phyloP scores from a whole-genome alignment of 306 rosid genomes.

The Quercus parvula region DNA sequence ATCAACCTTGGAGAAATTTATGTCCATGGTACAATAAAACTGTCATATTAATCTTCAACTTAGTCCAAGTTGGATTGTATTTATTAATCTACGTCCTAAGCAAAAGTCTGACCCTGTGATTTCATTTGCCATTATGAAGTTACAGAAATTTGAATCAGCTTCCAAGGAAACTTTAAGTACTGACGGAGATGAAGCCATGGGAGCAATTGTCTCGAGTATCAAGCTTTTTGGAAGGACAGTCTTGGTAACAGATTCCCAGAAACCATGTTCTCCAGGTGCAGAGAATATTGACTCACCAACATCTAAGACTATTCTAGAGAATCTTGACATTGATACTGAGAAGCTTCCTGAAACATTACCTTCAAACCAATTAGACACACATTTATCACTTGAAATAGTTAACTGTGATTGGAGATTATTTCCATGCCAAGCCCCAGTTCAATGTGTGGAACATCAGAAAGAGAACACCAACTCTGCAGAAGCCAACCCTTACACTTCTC shows the following conservation, averaged over 20 bases:
- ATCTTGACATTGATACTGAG: constrained; percentile 24
- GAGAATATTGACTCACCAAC: constrained; percentile 24
- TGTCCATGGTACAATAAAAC: constrained; percentile 45
- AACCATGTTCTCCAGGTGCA: constrained; percentile 19
- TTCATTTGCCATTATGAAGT: constrained; percentile 14
- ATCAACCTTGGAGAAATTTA: constrained; percentile 20
- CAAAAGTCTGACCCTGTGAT: constrained; percentile 7
- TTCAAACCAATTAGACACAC: constrained; percentile 29
- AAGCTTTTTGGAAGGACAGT: constrained; percentile 88
- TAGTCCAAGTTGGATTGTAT: background rate
- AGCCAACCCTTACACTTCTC: constrained; percentile 19
- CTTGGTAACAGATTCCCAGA: constrained; percentile 36
- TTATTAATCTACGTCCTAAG: background rate
- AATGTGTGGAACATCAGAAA: constrained; percentile 22
- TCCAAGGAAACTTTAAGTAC: constrained; percentile 30
- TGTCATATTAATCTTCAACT: constrained; percentile 14
- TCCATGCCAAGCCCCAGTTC: constrained; percentile 21
- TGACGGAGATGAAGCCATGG: constrained; percentile 22
- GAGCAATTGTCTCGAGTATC: constrained; percentile 34
- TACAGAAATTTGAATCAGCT: constrained; percentile 55
- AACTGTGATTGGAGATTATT: constrained; percentile 19
- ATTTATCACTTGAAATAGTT: constrained; percentile 45
- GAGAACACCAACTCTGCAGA: constrained; percentile 20
- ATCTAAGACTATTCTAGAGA: constrained; percentile 21
- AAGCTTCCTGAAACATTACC: constrained; percentile 32